A percentile compares a stretch with the other conserved stretches of the same genome.
Evolutionary conservation across 129 eudicot species (phyloP).

Genomic region (Erigeron canadensis): DNA sequence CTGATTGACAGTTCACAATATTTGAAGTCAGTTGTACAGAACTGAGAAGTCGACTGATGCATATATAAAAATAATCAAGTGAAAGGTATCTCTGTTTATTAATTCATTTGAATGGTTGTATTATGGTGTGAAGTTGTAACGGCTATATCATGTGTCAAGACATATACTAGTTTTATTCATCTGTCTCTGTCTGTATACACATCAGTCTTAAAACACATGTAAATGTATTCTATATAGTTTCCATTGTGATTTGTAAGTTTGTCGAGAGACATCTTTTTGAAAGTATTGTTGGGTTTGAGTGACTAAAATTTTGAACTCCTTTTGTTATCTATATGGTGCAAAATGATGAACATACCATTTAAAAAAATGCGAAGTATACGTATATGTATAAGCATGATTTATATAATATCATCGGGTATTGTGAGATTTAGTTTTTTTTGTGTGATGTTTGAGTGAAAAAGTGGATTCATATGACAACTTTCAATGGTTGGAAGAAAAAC

Average conservation of each 20-base stretch:
- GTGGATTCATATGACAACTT: too few species aligned
- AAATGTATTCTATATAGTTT: conserved; percentile 9
- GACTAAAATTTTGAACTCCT: neutral
- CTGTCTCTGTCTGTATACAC: conserved; percentile 24
- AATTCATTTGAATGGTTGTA: neutral
- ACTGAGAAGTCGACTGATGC: conserved; percentile 13
- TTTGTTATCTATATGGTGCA: too few species aligned
- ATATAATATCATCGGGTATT: neutral
- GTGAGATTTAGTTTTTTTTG: too few species aligned
- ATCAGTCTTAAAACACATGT: neutral
- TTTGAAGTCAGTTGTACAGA: conserved; percentile 31
- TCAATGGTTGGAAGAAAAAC: too few species aligned
- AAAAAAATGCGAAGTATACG: neutral
- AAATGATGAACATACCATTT: neutral
- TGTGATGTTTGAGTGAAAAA: too few species aligned
- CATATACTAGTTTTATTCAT: conserved; percentile 2
- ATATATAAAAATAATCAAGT: neutral
- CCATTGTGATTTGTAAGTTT: conserved; percentile 15
- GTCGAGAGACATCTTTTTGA: neutral
- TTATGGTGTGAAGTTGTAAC: conserved; percentile 34
- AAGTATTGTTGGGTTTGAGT: neutral
- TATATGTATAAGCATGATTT: neutral
- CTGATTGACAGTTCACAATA: conserved; percentile 5
- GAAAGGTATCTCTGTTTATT: neutral
- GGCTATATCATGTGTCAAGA: conserved; percentile 5